Conservation (phyloP, 768 basidiomycete genomes). For the Collybiopsis confluens region DNA sequence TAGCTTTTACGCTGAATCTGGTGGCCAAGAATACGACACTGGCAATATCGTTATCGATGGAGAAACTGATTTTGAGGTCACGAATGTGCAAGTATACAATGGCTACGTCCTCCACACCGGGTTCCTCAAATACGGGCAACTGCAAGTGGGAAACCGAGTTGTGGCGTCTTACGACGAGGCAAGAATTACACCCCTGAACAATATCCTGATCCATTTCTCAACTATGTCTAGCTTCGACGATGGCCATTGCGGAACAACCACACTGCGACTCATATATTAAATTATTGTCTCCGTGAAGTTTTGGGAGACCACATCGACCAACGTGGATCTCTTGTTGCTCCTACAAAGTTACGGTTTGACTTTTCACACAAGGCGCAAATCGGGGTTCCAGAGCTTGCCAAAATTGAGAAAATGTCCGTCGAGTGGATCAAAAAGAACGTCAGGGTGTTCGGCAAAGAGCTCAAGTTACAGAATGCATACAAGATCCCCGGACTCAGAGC, state of each 20-base stretch:
- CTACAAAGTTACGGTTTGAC: slow-evolving; percentile 94
- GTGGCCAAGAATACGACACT: slow-evolving; percentile 96
- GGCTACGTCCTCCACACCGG: slow-evolving; percentile 97
- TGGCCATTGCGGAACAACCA: slow-evolving; percentile 98
- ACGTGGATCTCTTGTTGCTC: slow-evolving; percentile 95
- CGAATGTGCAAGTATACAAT: slow-evolving; percentile 89
- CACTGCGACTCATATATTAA: slow-evolving; percentile 97
- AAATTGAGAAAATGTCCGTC: slow-evolving; percentile 79
- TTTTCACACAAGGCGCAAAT: slow-evolving; percentile 95
- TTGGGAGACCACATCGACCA: slow-evolving; percentile 98
- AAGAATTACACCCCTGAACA: slow-evolving; percentile 12
- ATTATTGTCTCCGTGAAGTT: slow-evolving; percentile 87
- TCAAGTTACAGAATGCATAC: slow-evolving; percentile 71
- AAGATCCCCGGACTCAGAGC: slow-evolving; percentile 93
- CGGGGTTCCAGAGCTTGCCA: slow-evolving; percentile 64
- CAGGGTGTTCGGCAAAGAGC: slow-evolving; percentile 82
- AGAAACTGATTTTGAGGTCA: slow-evolving; percentile 87
- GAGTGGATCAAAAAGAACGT: slow-evolving; percentile 92
- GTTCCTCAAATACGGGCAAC: slow-evolving; percentile 79
- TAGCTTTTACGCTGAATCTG: slow-evolving; percentile 95
- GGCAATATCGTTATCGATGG: slow-evolving; percentile 94
- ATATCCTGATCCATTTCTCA: not conserved
- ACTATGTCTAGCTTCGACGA: slow-evolving; percentile 71
- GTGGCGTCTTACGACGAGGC: slow-evolving; percentile 93
- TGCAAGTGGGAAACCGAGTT: slow-evolving; percentile 77